These are phyloP conservation scores for Mucor saturninus DNA, from an alignment of 371 early-diverging fungal genomes.

Conservation along the genomic window DNA sequence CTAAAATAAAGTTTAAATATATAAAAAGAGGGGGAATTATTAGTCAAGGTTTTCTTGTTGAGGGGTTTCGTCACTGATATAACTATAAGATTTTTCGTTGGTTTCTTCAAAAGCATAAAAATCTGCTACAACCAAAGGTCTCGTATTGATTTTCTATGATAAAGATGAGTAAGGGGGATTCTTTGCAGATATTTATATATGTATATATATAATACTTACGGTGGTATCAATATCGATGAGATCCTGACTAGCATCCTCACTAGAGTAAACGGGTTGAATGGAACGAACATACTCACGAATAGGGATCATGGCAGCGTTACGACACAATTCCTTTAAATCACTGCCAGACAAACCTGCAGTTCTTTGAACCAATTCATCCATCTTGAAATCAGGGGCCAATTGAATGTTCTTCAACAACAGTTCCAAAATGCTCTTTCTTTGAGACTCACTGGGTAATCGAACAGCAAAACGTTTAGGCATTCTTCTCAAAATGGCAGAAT, in stretches of 20 bases:
- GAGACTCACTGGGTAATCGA: constrained; percentile 85
- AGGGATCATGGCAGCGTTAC: constrained; percentile 95
- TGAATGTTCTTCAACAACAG: constrained; percentile 76
- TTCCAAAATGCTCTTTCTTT: constrained; percentile 88
- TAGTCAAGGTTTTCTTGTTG: constrained; percentile 44
- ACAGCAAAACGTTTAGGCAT: constrained; percentile 98
- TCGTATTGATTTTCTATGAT: constrained; percentile 55
- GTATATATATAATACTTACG: constrained; percentile 20
- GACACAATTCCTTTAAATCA: constrained; percentile 96
- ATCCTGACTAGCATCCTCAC: constrained; percentile 39
- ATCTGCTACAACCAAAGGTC: constrained; percentile 64
- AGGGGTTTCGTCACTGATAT: constrained; percentile 18
- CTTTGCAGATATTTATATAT: too few species aligned
- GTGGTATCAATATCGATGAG: constrained; percentile 40
- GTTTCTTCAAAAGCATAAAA: constrained; percentile 60
- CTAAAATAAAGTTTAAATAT: neutral
- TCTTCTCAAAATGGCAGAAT: constrained; percentile 92
- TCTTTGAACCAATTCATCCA: constrained; percentile 71
- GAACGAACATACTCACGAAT: constrained; percentile 86
- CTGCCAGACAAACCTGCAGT: constrained; percentile 93
- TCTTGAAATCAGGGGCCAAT: constrained; percentile 73
- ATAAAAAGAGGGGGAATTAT: neutral
- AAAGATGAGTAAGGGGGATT: neutral
- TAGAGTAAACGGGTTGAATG: constrained; percentile 34
- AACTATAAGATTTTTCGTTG: constrained; percentile 40